Conservation (phyloP, 768 basidiomycete species). For the Lentinula lateritia region DNA sequence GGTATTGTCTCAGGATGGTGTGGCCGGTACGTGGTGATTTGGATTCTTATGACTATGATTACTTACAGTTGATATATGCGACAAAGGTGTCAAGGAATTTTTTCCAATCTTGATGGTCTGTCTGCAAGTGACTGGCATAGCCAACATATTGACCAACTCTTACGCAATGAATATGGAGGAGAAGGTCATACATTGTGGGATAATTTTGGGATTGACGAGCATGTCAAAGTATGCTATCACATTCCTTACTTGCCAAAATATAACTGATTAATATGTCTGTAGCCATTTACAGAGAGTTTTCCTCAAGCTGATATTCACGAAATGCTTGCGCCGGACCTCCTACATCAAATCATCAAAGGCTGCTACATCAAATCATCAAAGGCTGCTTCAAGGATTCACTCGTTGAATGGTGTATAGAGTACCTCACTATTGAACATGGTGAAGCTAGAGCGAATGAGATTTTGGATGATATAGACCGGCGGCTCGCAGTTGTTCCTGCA, state of each 20-base stretch:
- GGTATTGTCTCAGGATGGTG: constrained; percentile 19
- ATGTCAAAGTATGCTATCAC: too few species aligned
- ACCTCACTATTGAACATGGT: constrained; percentile 16
- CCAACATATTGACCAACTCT: not conserved
- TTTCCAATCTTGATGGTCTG: not conserved
- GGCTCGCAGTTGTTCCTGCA: constrained; percentile 16
- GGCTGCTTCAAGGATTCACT: constrained; percentile 39
- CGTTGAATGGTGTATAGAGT: constrained; percentile 28
- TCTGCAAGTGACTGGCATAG: not conserved
- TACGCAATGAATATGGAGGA: not conserved
- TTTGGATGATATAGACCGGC: constrained; percentile 27
- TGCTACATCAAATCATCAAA: too few species aligned
- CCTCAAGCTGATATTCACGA: constrained; percentile 13
- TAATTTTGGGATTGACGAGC: constrained; percentile 5
- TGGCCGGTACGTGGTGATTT: constrained; percentile 2
- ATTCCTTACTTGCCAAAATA: too few species aligned
- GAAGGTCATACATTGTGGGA: constrained; percentile 1
- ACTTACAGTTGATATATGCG: not conserved
- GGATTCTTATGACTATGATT: not conserved
- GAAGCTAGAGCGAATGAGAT: constrained; percentile 15
- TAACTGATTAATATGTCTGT: not conserved
- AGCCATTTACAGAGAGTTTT: constrained; percentile 14
- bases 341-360: constrained; percentile 38
- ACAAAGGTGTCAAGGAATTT: not conserved
- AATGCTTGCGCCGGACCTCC: constrained; percentile 15